Evolutionary conservation across 331 rosid genomes (phyloP).

Genomic region (Quercus phellos): DNA sequence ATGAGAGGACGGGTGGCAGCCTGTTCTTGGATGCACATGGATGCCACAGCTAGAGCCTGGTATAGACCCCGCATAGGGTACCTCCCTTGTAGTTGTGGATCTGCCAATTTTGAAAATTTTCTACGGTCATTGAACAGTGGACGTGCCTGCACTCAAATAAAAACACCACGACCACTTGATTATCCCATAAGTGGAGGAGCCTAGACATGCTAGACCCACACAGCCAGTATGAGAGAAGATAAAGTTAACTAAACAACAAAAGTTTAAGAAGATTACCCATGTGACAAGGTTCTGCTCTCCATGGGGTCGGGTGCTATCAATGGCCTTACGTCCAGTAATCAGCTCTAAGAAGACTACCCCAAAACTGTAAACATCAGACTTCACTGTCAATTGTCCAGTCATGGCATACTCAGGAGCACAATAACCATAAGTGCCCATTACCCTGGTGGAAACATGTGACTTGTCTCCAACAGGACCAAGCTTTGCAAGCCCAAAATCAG

Average conservation of each 20-base stretch:
- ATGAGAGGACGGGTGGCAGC: conserved; percentile 94
- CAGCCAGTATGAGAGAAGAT: neutral
- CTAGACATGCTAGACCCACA: conserved; percentile 20
- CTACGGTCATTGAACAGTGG: conserved; percentile 88
- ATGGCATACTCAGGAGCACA: conserved; percentile 98
- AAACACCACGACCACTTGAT: conserved; percentile 17
- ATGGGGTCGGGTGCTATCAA: conserved; percentile 70
- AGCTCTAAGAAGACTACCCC: conserved; percentile 94
- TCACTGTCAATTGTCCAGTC: conserved; percentile 95
- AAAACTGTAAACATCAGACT: conserved; percentile 90
- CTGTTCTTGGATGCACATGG: conserved; percentile 96
- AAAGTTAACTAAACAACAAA: neutral
- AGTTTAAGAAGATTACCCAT: conserved; percentile 52
- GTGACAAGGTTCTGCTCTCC: conserved; percentile 95
- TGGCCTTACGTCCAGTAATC: conserved; percentile 92
- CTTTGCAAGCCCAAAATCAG: conserved; percentile 97
- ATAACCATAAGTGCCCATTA: conserved; percentile 97
- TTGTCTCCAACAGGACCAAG: conserved; percentile 96
- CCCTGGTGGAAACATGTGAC: conserved; percentile 96
- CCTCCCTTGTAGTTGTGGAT: conserved; percentile 83
- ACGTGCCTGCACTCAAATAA: conserved; percentile 59
- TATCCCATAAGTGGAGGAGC: conserved; percentile 2
- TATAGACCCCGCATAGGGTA: conserved; percentile 93
- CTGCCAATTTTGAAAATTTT: conserved; percentile 81
- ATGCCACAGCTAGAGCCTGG: conserved; percentile 95